Evolutionary conservation across 192 early-diverging fungal genomes (phyloP).

Genomic region (Allomyces macrogynus): DNA sequence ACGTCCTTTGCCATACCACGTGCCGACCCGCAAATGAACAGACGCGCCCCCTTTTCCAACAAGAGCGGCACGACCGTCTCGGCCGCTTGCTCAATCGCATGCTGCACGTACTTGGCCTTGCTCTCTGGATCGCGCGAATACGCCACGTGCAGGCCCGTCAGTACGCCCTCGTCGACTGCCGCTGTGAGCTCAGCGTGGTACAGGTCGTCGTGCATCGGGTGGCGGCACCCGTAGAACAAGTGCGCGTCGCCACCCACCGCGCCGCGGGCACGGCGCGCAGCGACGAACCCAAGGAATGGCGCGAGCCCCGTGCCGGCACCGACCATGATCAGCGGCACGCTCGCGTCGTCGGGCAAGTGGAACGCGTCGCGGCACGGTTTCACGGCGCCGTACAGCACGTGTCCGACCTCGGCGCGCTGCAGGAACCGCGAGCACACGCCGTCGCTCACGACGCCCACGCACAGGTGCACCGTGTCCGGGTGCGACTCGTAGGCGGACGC

Average conservation of each 20-base stretch:
- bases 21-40: conserved; percentile 11
- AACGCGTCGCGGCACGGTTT: conserved; percentile 3
- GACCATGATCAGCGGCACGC: conserved; percentile 2
- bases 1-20: conserved; percentile 11
- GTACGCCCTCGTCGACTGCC: conserved; percentile 1
- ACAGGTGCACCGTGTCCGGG: conserved; percentile 1
- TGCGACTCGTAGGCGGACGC: conserved; percentile 4
- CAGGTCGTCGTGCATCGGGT: not conserved
- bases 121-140: conserved; percentile 5
- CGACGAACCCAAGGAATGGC: conserved; percentile 4
- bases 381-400: not conserved
- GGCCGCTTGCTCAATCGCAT: not conserved
- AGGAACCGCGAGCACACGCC: conserved; percentile 9
- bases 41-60: not conserved
- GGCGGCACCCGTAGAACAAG: conserved; percentile 3
- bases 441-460: conserved; percentile 10
- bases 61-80: not conserved
- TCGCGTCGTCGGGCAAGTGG: conserved; percentile 1
- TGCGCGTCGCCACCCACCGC: not conserved
- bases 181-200: not conserved
- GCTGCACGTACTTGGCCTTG: conserved; percentile 5
- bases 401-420: not conserved
- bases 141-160: conserved; percentile 4
- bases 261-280: not conserved
- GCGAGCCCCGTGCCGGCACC: conserved; percentile 4